Conservation (phyloP, 768 basidiomycete species). For the Trametes gibbosa region DNA sequence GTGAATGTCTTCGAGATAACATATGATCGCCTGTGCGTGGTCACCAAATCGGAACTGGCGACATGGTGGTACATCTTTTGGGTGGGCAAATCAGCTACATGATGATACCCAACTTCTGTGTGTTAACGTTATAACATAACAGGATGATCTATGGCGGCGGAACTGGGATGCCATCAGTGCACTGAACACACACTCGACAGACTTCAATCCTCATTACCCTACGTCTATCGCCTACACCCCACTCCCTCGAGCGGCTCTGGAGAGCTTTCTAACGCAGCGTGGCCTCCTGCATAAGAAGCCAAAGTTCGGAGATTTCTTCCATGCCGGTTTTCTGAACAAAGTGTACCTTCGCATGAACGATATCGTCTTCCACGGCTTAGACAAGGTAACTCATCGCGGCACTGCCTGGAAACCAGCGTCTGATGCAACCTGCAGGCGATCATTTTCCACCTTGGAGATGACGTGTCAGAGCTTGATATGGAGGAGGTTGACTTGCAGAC, state of each 20-base stretch:
- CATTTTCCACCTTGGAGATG: slow-evolving; percentile 60
- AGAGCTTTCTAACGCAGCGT: slow-evolving; percentile 60
- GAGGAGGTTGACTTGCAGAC: slow-evolving; percentile 58
- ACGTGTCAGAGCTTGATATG: slow-evolving; percentile 55
- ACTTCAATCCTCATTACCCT: slow-evolving; percentile 72
- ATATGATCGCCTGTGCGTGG: slow-evolving; percentile 51
- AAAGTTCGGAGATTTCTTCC: slow-evolving; percentile 48
- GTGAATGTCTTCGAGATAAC: slow-evolving; percentile 46
- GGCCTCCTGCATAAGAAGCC: slow-evolving; percentile 51
- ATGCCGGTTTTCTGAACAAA: slow-evolving; percentile 68
- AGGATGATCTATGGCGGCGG: slow-evolving; percentile 78
- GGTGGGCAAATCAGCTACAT: slow-evolving; percentile 40
- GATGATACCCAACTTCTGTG: neutral
- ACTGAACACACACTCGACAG: slow-evolving; percentile 45
- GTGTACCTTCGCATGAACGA: slow-evolving; percentile 72
- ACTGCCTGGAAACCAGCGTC: neutral
- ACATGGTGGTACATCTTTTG: slow-evolving; percentile 83
- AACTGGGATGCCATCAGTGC: slow-evolving; percentile 57
- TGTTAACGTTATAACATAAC: slow-evolving; percentile 26
- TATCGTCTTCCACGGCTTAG: slow-evolving; percentile 53
- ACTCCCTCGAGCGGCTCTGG: slow-evolving; percentile 59
- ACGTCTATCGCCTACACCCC: slow-evolving; percentile 73
- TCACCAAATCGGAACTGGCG: slow-evolving; percentile 45
- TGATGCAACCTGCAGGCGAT: slow-evolving; percentile 44
- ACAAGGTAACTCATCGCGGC: slow-evolving; percentile 35